Base-by-base conservation (phyloP, 2,329 filamentous ascomycete species). In the Pseudopyrenochaeta lycopersici region DNA sequence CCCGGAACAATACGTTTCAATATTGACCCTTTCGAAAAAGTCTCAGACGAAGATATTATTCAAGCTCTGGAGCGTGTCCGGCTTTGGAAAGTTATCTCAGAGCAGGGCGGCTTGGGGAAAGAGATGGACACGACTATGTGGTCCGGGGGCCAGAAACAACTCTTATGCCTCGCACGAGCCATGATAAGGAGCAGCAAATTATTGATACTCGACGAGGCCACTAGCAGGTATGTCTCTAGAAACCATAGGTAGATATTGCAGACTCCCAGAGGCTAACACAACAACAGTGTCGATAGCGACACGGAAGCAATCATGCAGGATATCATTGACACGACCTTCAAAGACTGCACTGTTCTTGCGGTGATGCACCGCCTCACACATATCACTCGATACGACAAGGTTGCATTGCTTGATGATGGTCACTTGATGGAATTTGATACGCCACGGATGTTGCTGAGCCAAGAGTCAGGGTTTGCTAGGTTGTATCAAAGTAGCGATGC, bases 71-170 rank as follows among this genome's bases (percentile, higher is more conserved):
- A 69, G 27, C 77, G 76, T 55, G 78, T 82, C 1, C 73, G 78
- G 11, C 64, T 84, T 0, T 74, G 71, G 65, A 48, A 67, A 0
- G 57, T 68, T 1, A 60, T 82, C 18, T 60, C 72, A 7, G 38
- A 45, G 41, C 15, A 53, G 33, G 44, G 42, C 40, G 49, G 36
- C n/a, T 10, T 77, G 80, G 29, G 40, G n/a, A 27, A 31, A 35
- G 32, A 36, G 39, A 10, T 38, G 15, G 36, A 18, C 36, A 21
- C 18, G 32, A 39, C 21, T 27, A 54, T 23, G 36, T 30, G 15
- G 7, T 96, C 91, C 0, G 87, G 97, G 12, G 94, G 94, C 4
- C 94, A 98, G 78, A 43, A 47, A n/a, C 85, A 88, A 63, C 77
- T 84, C 2, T 73, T 88, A 33, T 82, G 82, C 10, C 75, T 87